Evolutionary conservation across 306 rosid species (phyloP), one percentile per base, ranked within the genome.

Genomic region (Trifolium fragiferum): DNA sequence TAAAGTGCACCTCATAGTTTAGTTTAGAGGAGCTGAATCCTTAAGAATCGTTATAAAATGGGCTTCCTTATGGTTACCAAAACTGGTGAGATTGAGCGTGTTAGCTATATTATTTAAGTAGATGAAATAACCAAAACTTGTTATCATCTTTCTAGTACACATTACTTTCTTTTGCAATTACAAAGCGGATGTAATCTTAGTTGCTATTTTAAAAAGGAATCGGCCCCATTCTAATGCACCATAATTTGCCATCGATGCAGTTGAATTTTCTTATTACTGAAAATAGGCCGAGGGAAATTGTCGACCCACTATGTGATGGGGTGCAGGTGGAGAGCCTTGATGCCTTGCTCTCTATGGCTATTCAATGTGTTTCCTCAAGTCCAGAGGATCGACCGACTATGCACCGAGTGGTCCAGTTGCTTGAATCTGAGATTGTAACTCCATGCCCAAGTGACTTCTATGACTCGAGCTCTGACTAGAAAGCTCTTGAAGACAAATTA

Each of bases 391-490:
- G 98, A 44, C 99, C 97, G 53, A 90, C 96, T 6, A 95, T 95
- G 99, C 99, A 95, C 72, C 85, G 99, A 77, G 97, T 95, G 59
- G 92, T 92, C 76, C 97, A 95, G 87, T 65, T 92, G 70, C 92
- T 95, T 68, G 99, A 95, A 84, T 85, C 99, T 25, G 99, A 95
- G 84, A 92, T 95, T 74, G 85, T 89, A 90, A 90, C 99, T 63
- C 99, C 97, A 8, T 95, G 98, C 90, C 98, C 95, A 58, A 92
- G 99, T 68, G 98, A 95, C 78, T 95, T 90, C 78, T 95, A 87
- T 21, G 99, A 90, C 78, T 87, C 98, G 64, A 87, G 62, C 83
- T 89, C 97, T 10, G 99, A 94, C 11, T 95, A 76, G 84, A 77
- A 64, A 60, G 32, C 71, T 68, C 43, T 49, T 37, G 43, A 70